phyloP scores from a whole-genome alignment of 2,329 filamentous ascomycete genomes.

The Aspergillus luchuensis region DNA sequence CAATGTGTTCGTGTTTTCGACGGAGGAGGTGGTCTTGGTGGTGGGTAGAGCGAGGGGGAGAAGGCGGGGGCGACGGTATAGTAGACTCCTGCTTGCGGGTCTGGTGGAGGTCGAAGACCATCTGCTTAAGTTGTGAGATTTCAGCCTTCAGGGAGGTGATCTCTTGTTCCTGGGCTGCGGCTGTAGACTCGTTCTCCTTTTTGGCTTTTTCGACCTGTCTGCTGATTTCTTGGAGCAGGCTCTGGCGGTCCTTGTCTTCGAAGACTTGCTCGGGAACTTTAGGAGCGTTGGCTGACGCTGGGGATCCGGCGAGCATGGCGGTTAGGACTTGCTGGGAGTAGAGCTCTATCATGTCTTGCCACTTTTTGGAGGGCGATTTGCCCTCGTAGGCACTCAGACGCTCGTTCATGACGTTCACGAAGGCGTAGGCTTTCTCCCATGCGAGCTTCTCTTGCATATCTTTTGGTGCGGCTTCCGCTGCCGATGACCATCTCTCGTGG shows the following conservation, averaged over 20 bases:
- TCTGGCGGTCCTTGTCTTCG: neutral
- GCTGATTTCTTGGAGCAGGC: neutral
- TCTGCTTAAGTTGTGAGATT: slow-evolving; percentile 32
- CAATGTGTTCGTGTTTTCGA: neutral
- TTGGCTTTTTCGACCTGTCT: neutral
- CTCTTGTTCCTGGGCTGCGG: slow-evolving; percentile 24
- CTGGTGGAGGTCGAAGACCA: slow-evolving; percentile 31
- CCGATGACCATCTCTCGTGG: slow-evolving; percentile 33
- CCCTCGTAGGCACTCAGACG: slow-evolving; percentile 27
- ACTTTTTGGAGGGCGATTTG: slow-evolving; percentile 18
- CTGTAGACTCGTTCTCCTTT: neutral
- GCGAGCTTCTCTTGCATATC: slow-evolving; percentile 23
- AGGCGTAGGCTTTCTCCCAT: slow-evolving; percentile 39
- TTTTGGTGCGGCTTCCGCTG: slow-evolving; percentile 22
- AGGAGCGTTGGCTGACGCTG: neutral
- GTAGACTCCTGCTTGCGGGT: slow-evolving; percentile 11
- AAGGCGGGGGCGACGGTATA: neutral
- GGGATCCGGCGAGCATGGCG: slow-evolving; percentile 21
- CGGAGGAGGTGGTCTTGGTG: slow-evolving; percentile 5
- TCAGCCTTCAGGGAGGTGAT: slow-evolving; percentile 32
- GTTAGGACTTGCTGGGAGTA: slow-evolving; percentile 31
- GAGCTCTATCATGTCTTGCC: slow-evolving; percentile 25
- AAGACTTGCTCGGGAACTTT: neutral
- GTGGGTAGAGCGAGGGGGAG: neutral
- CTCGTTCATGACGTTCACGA: slow-evolving; percentile 33